These are phyloP conservation scores for Aegilops sharonensis DNA, from an alignment of 176 grass and related monocot species.

Conservation along the genomic window DNA sequence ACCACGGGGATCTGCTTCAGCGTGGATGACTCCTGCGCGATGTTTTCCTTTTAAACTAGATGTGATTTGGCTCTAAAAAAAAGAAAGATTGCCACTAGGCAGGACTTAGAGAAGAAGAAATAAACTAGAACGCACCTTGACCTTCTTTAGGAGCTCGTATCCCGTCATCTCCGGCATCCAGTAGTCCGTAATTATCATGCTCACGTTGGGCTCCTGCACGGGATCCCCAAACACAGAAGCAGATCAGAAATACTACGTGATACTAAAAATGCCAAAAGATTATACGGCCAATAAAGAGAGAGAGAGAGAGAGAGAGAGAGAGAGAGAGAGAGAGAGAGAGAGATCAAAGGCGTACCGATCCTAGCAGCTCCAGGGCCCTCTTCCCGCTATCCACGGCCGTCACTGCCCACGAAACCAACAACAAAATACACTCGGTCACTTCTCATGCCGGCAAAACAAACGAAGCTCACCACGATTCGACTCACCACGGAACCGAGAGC, in stretches of 20 bases:
- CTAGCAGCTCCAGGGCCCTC: slow-evolving; percentile 78
- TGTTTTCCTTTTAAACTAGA: neutral
- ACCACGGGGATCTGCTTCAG: slow-evolving; percentile 83
- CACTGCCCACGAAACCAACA: slow-evolving; percentile 41
- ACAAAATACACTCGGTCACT: neutral
- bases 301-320: neutral
- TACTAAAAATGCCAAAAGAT: neutral
- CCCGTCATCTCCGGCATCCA: slow-evolving; percentile 99
- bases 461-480: neutral
- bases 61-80: neutral
- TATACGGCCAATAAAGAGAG: neutral
- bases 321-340: neutral
- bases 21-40: slow-evolving; percentile 61
- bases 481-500: slow-evolving; percentile 56
- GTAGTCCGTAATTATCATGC: slow-evolving; percentile 96
- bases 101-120: neutral
- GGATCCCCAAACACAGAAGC: neutral
- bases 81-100: neutral
- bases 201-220: slow-evolving; percentile 75
- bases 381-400: slow-evolving; percentile 88
- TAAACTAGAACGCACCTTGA: slow-evolving; percentile 47
- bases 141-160: slow-evolving; percentile 82
- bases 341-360: slow-evolving; percentile 37
- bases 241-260: neutral
- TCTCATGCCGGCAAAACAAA: neutral